phyloP scores from a whole-genome alignment of 2,329 filamentous ascomycete species.

The Colletotrichum truncatum region DNA sequence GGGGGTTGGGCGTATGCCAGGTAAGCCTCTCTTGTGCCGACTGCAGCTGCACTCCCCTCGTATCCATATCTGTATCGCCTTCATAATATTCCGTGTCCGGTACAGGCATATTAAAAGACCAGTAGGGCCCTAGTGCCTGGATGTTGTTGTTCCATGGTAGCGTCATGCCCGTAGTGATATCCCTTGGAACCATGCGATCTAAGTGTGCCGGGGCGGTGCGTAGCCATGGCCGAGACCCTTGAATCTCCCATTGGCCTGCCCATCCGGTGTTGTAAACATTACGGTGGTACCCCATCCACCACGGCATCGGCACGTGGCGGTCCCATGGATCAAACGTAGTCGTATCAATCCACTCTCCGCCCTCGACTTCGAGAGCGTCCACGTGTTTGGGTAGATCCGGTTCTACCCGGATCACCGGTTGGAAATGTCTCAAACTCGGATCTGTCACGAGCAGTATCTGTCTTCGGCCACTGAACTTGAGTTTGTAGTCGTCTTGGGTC shows the following conservation, averaged over 20 bases:
- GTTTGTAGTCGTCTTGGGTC: background rate
- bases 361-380: background rate
- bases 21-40: no score
- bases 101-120: no score
- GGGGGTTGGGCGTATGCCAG: no score
- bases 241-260: background rate
- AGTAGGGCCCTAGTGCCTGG: no score
- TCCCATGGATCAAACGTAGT: background rate
- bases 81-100: no score
- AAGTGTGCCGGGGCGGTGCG: background rate
- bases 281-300: conserved; percentile 6
- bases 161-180: background rate
- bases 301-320: conserved; percentile 16
- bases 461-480: background rate
- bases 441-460: conserved; percentile 19
- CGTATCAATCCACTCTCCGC: background rate
- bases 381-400: background rate
- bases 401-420: background rate
- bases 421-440: background rate
- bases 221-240: background rate
- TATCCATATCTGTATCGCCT: background rate
- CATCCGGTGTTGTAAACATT: background rate
- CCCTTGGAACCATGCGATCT: background rate
- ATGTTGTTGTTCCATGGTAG: no score
- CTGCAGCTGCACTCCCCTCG: background rate